Percentiles rank a stretch among this genome's conserved stretches.
phyloP scores from a whole-genome alignment of 2,329 filamentous ascomycete species.

The Mariannaea elegans region DNA sequence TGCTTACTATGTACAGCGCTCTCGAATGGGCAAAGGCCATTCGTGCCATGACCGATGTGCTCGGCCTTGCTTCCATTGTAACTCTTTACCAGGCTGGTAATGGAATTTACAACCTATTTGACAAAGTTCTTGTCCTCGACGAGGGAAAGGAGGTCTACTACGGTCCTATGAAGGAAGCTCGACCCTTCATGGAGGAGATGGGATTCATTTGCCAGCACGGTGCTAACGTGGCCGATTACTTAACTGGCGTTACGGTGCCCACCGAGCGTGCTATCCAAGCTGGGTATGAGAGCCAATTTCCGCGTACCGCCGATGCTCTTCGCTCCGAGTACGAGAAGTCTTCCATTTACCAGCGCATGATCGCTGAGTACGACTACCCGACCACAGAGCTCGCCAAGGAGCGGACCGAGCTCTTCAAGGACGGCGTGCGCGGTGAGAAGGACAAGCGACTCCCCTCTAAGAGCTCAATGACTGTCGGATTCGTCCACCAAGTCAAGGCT shows the following conservation, averaged over 20 bases:
- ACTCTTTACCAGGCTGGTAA: slow-evolving; percentile 77
- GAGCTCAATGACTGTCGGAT: slow-evolving; percentile 66
- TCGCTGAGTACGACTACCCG: slow-evolving; percentile 66
- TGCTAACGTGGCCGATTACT: slow-evolving; percentile 71
- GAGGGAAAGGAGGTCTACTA: slow-evolving; percentile 73
- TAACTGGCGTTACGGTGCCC: slow-evolving; percentile 73
- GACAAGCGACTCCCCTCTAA: slow-evolving; percentile 59
- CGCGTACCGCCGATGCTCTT: slow-evolving; percentile 56
- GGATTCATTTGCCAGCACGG: slow-evolving; percentile 71
- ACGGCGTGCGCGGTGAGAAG: slow-evolving; percentile 63
- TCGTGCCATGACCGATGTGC: slow-evolving; percentile 70
- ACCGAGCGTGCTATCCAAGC: slow-evolving; percentile 71
- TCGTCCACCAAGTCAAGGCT: slow-evolving; percentile 63
- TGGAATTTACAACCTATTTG: slow-evolving; percentile 74
- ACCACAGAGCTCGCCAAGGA: slow-evolving; percentile 56
- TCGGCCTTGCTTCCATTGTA: slow-evolving; percentile 67
- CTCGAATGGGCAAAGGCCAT: slow-evolving; percentile 68
- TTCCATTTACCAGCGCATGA: slow-evolving; percentile 58
- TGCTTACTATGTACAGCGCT: slow-evolving; percentile 48
- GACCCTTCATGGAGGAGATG: slow-evolving; percentile 70
- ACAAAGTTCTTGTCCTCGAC: slow-evolving; percentile 75
- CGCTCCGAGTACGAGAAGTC: slow-evolving; percentile 61
- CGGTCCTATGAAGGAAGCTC: slow-evolving; percentile 65
- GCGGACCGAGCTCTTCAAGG: slow-evolving; percentile 62
- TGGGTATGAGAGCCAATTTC: slow-evolving; percentile 52